Evolutionary conservation across 2,329 filamentous ascomycete species (phyloP).

Genomic region (Esteya vermicola): DNA sequence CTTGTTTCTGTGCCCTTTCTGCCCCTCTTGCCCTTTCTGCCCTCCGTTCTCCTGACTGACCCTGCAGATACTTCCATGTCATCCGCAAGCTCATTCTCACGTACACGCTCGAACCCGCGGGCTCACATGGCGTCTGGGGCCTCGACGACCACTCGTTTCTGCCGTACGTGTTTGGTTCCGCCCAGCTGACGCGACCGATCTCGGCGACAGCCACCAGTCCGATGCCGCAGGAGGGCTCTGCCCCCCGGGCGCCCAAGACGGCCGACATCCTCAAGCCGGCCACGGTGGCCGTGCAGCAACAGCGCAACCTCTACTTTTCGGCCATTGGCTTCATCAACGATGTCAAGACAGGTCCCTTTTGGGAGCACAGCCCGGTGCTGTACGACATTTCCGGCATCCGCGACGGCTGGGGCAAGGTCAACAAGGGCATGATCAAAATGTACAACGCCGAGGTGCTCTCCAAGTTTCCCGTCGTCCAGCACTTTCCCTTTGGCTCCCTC

Average conservation of each 20-base stretch:
- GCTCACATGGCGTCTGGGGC: constrained; percentile 95
- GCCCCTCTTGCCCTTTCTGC: neutral
- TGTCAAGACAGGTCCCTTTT: constrained; percentile 92
- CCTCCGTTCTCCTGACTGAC: neutral
- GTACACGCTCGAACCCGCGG: constrained; percentile 88
- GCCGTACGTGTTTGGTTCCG: constrained; percentile 89
- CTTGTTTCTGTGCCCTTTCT: neutral
- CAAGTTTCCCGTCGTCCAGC: constrained; percentile 97
- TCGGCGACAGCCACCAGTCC: constrained; percentile 33
- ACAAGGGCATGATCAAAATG: constrained; percentile 99
- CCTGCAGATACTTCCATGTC: constrained; percentile 59
- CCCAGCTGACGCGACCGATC: constrained; percentile 72
- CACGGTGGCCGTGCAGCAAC: constrained; percentile 51
- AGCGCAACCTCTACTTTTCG: constrained; percentile 78
- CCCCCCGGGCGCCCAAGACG: constrained; percentile 56
- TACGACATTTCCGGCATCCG: constrained; percentile 88
- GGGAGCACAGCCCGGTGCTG: constrained; percentile 89
- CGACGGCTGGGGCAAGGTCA: constrained; percentile 96
- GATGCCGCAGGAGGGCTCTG: constrained; percentile 67
- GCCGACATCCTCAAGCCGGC: constrained; percentile 49
- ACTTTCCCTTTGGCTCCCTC: constrained; percentile 74
- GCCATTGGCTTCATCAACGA: constrained; percentile 95
- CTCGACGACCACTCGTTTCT: constrained; percentile 94
- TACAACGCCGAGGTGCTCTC: constrained; percentile 91
- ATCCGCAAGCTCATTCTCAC: constrained; percentile 72